Percentiles rank a stretch among this genome's conserved stretches.
Evolutionary conservation across 140 eudicot species (phyloP).

Genomic region (Anethum foeniculum): DNA sequence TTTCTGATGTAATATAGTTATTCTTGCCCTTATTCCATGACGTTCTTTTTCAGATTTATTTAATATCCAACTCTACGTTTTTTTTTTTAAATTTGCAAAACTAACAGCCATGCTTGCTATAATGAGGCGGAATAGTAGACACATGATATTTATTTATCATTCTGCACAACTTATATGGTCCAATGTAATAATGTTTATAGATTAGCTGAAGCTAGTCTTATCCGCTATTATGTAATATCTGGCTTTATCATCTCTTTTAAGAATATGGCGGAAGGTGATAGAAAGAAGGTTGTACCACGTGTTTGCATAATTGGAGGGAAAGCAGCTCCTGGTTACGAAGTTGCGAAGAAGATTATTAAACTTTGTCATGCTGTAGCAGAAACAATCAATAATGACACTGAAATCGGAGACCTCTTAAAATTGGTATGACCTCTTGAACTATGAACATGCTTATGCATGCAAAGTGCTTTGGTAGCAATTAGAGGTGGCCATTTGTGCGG

Average conservation of each 20-base stretch:
- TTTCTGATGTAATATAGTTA: neutral
- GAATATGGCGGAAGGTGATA: slow-evolving; percentile 43
- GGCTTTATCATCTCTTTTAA: slow-evolving; percentile 11
- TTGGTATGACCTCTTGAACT: slow-evolving; percentile 28
- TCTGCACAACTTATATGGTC: neutral
- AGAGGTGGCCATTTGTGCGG: no score
- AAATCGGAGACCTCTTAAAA: slow-evolving; percentile 51
- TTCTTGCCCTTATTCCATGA: neutral
- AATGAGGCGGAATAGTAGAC: neutral
- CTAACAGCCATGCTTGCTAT: neutral
- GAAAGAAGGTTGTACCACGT: slow-evolving; percentile 41
- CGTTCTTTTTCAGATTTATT: neutral
- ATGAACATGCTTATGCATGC: neutral
- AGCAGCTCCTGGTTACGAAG: slow-evolving; percentile 59
- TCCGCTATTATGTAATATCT: neutral
- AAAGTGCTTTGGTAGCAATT: neutral
- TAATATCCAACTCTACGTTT: neutral
- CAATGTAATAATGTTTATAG: neutral
- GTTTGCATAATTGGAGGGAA: slow-evolving; percentile 59
- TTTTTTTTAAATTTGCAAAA: neutral
- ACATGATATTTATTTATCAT: neutral
- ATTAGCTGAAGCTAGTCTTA: neutral
- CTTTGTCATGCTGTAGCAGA: slow-evolving; percentile 56
- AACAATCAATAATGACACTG: slow-evolving; percentile 41
- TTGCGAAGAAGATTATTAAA: slow-evolving; percentile 55